A percentile compares a stretch with the other conserved stretches of the same genome.
Conservation (phyloP, 306 rosid species). For the Lotus japonicus region DNA sequence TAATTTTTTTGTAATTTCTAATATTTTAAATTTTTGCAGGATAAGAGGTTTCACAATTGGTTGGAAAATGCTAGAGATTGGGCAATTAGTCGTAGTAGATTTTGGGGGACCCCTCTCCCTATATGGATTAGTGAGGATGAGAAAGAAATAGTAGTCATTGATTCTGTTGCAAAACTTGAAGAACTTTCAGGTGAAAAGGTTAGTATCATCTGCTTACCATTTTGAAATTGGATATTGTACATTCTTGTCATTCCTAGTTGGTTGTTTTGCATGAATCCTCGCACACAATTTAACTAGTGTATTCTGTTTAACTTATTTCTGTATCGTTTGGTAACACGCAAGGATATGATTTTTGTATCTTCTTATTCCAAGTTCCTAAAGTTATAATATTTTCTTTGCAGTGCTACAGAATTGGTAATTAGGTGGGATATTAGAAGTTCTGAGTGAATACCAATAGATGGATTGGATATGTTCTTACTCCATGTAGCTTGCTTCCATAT, state of each 20-base stretch:
- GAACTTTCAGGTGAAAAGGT: conserved; percentile 83
- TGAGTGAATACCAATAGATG: neutral
- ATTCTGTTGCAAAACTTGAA: conserved; percentile 84
- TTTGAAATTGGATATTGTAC: neutral
- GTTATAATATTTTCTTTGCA: no score
- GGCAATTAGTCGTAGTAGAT: conserved; percentile 98
- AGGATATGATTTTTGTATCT: neutral
- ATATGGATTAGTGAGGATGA: conserved; percentile 93
- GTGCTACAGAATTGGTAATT: no score
- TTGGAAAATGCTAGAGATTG: conserved; percentile 99
- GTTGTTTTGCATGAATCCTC: conserved; percentile 1
- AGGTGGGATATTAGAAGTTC: neutral
- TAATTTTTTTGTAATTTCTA: neutral
- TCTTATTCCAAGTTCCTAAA: neutral
- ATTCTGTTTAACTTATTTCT: neutral
- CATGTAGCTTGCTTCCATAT: neutral
- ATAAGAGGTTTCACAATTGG: conserved; percentile 96
- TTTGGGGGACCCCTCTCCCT: conserved; percentile 99
- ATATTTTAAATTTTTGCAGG: conserved; percentile 37
- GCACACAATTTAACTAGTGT: neutral
- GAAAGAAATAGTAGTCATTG: conserved; percentile 66
- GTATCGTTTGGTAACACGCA: neutral
- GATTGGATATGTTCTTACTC: neutral
- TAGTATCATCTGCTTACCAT: conserved; percentile 20
- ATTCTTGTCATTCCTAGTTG: neutral